A percentile compares a stretch with the other conserved stretches of the same genome.
Evolutionary conservation across 2,329 filamentous ascomycete genomes (phyloP).

Genomic region (Pseudopithomyces maydicus): DNA sequence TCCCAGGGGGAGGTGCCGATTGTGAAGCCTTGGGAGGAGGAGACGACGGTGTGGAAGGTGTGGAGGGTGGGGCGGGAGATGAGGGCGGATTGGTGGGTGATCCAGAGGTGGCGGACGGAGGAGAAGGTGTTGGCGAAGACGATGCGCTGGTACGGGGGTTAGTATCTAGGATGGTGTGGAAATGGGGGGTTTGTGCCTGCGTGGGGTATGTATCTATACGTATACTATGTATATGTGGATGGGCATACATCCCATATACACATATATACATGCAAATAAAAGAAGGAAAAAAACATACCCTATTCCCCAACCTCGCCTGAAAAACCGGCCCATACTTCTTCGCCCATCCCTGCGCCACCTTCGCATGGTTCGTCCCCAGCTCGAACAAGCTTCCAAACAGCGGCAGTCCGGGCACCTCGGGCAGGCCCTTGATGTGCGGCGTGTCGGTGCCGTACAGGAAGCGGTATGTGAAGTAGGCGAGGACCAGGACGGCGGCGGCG

Average conservation of each 20-base stretch:
- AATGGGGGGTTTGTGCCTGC: too few species aligned
- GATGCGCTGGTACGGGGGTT: constrained; percentile 58
- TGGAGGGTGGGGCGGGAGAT: constrained; percentile 80
- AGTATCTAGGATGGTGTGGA: too few species aligned
- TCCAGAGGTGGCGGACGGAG: constrained; percentile 74
- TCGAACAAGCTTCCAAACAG: constrained; percentile 54
- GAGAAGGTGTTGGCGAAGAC: constrained; percentile 81
- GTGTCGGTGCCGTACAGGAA: constrained; percentile 53
- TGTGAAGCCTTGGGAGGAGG: constrained; percentile 56
- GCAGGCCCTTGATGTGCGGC: constrained; percentile 55
- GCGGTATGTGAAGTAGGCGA: constrained; percentile 47
- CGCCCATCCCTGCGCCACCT: constrained; percentile 52
- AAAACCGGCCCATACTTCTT: constrained; percentile 58
- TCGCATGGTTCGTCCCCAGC: constrained; percentile 53
- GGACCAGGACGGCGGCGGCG: constrained; percentile 47
- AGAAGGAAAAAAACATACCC: constrained; percentile 48
- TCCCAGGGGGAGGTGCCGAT: constrained; percentile 87
- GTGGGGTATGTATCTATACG: too few species aligned
- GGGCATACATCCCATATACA: too few species aligned
- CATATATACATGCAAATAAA: not conserved
- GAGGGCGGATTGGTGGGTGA: constrained; percentile 76
- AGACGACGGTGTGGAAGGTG: constrained; percentile 68
- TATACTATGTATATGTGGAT: too few species aligned
- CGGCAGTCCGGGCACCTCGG: constrained; percentile 54
- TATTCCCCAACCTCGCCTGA: constrained; percentile 66